phyloP scores from a whole-genome alignment of 129 eudicot species.

The Centrapalus pauciflorus region DNA sequence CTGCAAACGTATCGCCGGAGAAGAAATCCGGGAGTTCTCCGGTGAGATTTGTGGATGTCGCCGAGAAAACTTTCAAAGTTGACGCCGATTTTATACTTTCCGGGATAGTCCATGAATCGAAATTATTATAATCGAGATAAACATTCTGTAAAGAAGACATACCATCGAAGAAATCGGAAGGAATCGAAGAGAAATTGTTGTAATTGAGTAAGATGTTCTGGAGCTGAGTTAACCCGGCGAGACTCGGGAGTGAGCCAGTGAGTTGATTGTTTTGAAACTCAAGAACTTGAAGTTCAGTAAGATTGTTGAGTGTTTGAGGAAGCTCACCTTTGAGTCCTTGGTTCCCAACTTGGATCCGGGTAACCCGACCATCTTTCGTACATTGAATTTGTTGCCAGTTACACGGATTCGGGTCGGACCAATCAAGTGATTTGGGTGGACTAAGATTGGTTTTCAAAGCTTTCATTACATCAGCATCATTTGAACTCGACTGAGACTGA shows the following conservation, averaged over 20 bases:
- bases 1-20: slow-evolving; percentile 41
- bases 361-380: slow-evolving; percentile 48
- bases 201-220: slow-evolving; percentile 37
- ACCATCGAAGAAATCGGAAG: slow-evolving; percentile 69
- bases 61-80: slow-evolving; percentile 50
- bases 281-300: slow-evolving; percentile 44
- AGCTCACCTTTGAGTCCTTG: slow-evolving; percentile 50
- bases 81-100: slow-evolving; percentile 43
- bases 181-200: slow-evolving; percentile 53
- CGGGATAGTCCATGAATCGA: slow-evolving; percentile 56
- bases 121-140: slow-evolving; percentile 48
- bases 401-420: slow-evolving; percentile 66
- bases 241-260: slow-evolving; percentile 64
- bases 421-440: slow-evolving; percentile 46
- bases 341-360: slow-evolving; percentile 66
- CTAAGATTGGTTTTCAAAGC: slow-evolving; percentile 29
- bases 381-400: slow-evolving; percentile 56
- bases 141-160: slow-evolving; percentile 56
- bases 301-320: slow-evolving; percentile 42
- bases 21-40: slow-evolving; percentile 65
- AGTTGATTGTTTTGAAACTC: slow-evolving; percentile 51
- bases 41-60: slow-evolving; percentile 42
- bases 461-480: slow-evolving; percentile 54
- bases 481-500: slow-evolving; percentile 27
- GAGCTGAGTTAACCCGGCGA: slow-evolving; percentile 60